Percentiles rank a stretch among this genome's conserved stretches.
These are phyloP conservation scores for Exophiala spinifera DNA, from an alignment of 2,329 filamentous ascomycete species.

Conservation along the genomic window DNA sequence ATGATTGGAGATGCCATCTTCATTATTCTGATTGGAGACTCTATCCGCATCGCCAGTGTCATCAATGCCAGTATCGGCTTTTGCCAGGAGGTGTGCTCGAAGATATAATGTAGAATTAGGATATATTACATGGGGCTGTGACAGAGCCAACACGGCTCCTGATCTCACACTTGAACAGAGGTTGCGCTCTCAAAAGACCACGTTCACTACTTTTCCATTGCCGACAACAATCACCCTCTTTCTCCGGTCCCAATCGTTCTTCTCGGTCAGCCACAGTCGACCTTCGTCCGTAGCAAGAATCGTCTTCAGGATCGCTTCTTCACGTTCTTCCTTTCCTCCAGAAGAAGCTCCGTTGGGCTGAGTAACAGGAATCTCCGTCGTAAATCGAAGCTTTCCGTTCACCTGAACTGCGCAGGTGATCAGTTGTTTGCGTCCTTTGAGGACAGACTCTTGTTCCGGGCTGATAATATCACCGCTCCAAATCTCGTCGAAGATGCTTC, in stretches of 20 bases:
- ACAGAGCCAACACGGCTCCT: not conserved
- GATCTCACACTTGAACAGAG: not conserved
- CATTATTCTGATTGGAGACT: too few species aligned
- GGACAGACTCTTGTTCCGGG: constrained; percentile 40
- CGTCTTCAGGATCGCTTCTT: constrained; percentile 59
- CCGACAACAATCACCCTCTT: constrained; percentile 65
- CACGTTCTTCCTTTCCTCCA: constrained; percentile 38
- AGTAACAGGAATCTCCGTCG: constrained; percentile 56
- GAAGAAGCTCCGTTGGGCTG: constrained; percentile 35
- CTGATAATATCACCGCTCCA: constrained; percentile 57
- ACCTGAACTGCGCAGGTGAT: constrained; percentile 67
- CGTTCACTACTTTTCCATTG: constrained; percentile 69
- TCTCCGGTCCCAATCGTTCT: constrained; percentile 51
- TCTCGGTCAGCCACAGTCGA: constrained; percentile 52
- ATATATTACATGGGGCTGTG: not conserved
- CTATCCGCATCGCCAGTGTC: too few species aligned
- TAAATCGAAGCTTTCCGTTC: constrained; percentile 73
- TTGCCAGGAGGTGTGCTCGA: too few species aligned
- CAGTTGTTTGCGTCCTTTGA: constrained; percentile 50
- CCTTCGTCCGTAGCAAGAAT: constrained; percentile 63
- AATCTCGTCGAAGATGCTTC: constrained; percentile 42
- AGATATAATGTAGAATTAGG: too few species aligned
- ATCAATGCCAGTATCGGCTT: too few species aligned
- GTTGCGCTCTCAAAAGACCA: constrained; percentile 53
- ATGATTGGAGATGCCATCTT: too few species aligned